phyloP scores from a whole-genome alignment of 75 land plant species.

The Azolla pinnata region DNA sequence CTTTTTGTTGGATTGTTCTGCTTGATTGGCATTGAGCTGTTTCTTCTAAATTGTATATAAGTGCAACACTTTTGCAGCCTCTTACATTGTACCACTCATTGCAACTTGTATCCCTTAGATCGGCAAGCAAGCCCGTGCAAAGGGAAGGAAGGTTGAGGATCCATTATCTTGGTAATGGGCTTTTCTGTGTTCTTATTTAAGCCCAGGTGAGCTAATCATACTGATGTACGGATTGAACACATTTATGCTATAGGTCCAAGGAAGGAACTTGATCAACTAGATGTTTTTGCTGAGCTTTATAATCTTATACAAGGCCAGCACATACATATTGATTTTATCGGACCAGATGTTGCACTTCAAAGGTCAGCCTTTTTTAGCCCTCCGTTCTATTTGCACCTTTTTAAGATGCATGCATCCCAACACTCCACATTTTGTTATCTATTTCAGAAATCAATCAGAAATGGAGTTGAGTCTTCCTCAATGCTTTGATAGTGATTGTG shows the following conservation, averaged over 20 bases:
- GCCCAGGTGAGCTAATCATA: neutral
- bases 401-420: neutral
- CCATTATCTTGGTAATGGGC: slow-evolving; percentile 58
- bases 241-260: slow-evolving; percentile 46
- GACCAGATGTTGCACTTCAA: slow-evolving; percentile 52
- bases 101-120: slow-evolving; percentile 22
- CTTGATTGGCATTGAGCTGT: too few species aligned
- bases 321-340: slow-evolving; percentile 57
- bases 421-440: neutral
- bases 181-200: neutral
- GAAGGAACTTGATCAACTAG: slow-evolving; percentile 58
- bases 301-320: slow-evolving; percentile 55
- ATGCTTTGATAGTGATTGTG: slow-evolving; percentile 39
- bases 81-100: slow-evolving; percentile 46
- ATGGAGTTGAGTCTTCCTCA: slow-evolving; percentile 18
- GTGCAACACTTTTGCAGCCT: slow-evolving; percentile 61
- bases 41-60: too few species aligned
- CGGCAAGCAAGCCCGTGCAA: slow-evolving; percentile 8
- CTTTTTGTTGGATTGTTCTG: too few species aligned
- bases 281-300: slow-evolving; percentile 54
- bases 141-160: slow-evolving; percentile 20
- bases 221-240: neutral
- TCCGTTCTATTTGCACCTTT: neutral
- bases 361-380: slow-evolving; percentile 23
- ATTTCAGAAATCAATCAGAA: slow-evolving; percentile 5